Conservation (phyloP, 331 rosid genomes). For the Cydonia oblonga region DNA sequence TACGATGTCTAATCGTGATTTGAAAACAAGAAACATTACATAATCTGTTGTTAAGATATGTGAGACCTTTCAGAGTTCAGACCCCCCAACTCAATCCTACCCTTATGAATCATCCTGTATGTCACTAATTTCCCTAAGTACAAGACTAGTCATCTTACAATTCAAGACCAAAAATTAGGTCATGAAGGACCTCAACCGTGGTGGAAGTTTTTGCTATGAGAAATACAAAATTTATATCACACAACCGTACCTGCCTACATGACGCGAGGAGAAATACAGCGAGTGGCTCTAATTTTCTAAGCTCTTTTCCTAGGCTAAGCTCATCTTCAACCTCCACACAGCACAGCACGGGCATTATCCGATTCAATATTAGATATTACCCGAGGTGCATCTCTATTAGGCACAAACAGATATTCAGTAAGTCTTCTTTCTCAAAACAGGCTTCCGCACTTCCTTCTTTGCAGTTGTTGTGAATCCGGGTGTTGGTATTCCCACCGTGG, state of each 20-base stretch:
- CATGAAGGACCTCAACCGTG: neutral
- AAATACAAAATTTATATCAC: neutral
- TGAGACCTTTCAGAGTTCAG: neutral
- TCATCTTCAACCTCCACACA: neutral
- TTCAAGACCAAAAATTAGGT: neutral
- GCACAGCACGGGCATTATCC: neutral
- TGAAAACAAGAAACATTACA: neutral
- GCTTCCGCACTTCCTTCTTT: conserved; percentile 60
- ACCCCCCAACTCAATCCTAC: neutral
- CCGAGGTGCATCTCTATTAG: neutral
- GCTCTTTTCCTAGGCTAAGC: conserved; percentile 20
- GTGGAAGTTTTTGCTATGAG: neutral
- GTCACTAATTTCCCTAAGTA: neutral
- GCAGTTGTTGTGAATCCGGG: conserved; percentile 48
- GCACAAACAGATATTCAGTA: conserved; percentile 27
- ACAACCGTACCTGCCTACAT: neutral
- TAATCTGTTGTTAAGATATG: neutral
- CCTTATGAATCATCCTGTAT: neutral
- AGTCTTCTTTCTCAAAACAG: conserved; percentile 73
- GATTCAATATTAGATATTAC: conserved; percentile 7
- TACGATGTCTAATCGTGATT: neutral
- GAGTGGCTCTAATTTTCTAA: conserved; percentile 3
- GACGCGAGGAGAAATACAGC: neutral
- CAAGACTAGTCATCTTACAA: neutral
- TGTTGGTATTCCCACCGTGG: conserved; percentile 60